Conservation (phyloP, 2,329 filamentous ascomycete genomes). For the Raffaelea ambrosiae region DNA sequence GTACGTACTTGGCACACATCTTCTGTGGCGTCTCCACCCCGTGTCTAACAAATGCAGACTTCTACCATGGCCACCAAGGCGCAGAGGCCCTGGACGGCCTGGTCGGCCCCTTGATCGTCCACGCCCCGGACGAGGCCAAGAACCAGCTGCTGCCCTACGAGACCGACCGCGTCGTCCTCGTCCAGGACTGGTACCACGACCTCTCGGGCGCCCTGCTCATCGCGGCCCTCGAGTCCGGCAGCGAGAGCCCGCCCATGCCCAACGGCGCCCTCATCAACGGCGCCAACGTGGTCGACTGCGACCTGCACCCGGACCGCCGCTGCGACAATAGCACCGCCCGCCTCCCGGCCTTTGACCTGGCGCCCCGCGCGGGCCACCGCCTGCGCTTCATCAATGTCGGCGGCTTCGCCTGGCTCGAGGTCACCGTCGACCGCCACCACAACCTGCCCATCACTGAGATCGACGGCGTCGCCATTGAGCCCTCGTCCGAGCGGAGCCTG, state of each 20-base stretch:
- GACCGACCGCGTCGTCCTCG: conserved; percentile 54
- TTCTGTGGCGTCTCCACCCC: conserved; percentile 63
- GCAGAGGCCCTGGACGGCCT: conserved; percentile 62
- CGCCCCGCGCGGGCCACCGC: conserved; percentile 51
- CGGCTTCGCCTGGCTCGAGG: conserved; percentile 63
- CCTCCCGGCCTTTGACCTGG: conserved; percentile 34
- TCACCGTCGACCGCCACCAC: conserved; percentile 59
- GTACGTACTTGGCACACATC: conserved; percentile 41
- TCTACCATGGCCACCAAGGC: conserved; percentile 65
- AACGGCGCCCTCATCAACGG: conserved; percentile 66
- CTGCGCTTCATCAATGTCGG: conserved; percentile 63
- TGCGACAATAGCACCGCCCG: conserved; percentile 33
- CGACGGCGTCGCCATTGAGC: conserved; percentile 59
- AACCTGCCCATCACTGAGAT: conserved; percentile 51
- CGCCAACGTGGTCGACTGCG: conserved; percentile 31
- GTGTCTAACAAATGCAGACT: conserved; percentile 50
- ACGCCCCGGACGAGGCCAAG: conserved; percentile 45
- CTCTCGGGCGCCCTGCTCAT: conserved; percentile 39
- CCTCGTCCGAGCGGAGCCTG: conserved; percentile 48
- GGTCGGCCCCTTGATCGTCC: conserved; percentile 52
- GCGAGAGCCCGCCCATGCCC: conserved; percentile 54
- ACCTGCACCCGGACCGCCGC: conserved; percentile 24
- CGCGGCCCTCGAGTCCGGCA: conserved; percentile 45
- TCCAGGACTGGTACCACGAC: conserved; percentile 64
- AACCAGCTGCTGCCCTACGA: conserved; percentile 46